Conservation (phyloP, 225 moss, liverwort and hornwort species). For the Physcomitrellopsis africana region DNA sequence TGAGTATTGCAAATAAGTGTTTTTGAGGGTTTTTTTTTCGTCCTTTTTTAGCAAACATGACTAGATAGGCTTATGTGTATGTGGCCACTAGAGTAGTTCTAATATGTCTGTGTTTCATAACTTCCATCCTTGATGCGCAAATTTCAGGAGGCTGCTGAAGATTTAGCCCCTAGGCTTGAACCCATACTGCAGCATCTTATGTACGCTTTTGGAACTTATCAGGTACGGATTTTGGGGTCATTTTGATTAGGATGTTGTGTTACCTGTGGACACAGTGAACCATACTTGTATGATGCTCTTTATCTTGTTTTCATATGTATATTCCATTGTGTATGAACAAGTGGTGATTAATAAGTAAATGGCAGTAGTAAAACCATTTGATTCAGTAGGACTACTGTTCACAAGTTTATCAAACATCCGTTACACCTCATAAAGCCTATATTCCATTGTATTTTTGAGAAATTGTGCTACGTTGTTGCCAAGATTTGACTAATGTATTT, state of each 20-base stretch:
- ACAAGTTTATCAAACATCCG: neutral
- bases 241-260: conserved; percentile 12
- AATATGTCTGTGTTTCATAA: conserved; percentile 12
- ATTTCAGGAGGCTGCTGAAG: conserved; percentile 92
- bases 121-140: conserved; percentile 13
- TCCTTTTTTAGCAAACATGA: neutral
- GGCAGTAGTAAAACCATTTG: neutral
- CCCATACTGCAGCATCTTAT: conserved; percentile 92
- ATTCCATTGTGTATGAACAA: no score
- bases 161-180: conserved; percentile 92
- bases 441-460: conserved; percentile 9
- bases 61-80: conserved; percentile 16
- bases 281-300: neutral
- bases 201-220: conserved; percentile 98
- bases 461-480: conserved; percentile 11
- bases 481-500: neutral
- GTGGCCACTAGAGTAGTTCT: conserved; percentile 8
- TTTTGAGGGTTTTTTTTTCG: conserved; percentile 1
- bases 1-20: neutral
- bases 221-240: conserved; percentile 55
- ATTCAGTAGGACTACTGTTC: neutral
- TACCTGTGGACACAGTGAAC: conserved; percentile 17
- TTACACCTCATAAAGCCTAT: neutral
- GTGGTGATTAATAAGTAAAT: neutral
- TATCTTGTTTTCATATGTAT: no score